Percentiles rank a stretch among this genome's conserved stretches.
Conservation (phyloP, 352 stramenopile genomes). For the Phytophthora boehmeriae region DNA sequence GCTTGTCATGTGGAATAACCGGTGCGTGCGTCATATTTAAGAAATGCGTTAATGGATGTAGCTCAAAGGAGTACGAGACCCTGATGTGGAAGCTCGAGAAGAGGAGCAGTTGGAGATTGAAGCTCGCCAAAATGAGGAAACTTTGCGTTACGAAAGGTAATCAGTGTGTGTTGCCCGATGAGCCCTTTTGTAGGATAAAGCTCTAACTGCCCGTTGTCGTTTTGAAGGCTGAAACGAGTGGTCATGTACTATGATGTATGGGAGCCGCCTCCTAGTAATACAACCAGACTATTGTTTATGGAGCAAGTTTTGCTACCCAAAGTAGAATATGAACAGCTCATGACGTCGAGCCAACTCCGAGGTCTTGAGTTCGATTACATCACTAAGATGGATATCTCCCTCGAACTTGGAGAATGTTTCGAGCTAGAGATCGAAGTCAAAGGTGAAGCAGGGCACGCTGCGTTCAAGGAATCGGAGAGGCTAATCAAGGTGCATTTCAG, state of each 20-base stretch:
- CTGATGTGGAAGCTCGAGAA: conserved; percentile 49
- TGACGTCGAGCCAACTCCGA: conserved; percentile 64
- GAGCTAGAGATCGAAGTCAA: conserved; percentile 73
- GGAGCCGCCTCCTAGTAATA: conserved; percentile 84
- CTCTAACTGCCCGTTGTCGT: conserved; percentile 2
- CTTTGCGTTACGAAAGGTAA: conserved; percentile 59
- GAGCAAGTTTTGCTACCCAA: conserved; percentile 84
- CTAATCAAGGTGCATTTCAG: conserved; percentile 41
- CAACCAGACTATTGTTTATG: conserved; percentile 80
- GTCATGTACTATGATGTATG: conserved; percentile 89
- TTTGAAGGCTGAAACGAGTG: conserved; percentile 61
- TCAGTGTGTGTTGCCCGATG: neutral
- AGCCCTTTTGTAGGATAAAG: neutral
- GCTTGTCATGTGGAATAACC: neutral
- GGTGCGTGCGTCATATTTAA: conserved; percentile 6
- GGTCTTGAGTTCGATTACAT: conserved; percentile 78
- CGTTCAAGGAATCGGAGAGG: conserved; percentile 52
- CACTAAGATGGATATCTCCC: conserved; percentile 89
- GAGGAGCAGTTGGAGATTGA: conserved; percentile 56
- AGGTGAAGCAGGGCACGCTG: conserved; percentile 45
- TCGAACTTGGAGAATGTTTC: conserved; percentile 85
- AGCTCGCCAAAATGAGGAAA: conserved; percentile 55
- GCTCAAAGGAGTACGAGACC: conserved; percentile 44
- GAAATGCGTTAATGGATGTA: conserved; percentile 20
- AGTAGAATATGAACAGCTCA: conserved; percentile 75